Base-by-base conservation (phyloP, 345 rosid species). In the Salix suchowensis region DNA sequence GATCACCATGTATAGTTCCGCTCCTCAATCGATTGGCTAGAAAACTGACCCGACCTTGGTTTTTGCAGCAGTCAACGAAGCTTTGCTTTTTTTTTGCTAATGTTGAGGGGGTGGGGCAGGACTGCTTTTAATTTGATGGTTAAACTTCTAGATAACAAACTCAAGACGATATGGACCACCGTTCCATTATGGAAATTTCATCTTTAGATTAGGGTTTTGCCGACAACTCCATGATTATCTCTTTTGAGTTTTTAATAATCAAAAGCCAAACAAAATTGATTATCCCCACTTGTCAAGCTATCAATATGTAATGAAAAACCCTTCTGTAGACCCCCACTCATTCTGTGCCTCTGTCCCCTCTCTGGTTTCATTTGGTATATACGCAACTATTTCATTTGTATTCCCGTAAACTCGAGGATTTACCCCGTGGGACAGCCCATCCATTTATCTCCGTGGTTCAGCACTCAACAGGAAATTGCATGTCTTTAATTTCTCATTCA, bases 231-330 rank as follows among this genome's bases (percentile, higher is more conserved):
- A 76, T 72, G 71, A 68, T 76, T n/a, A 72, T 34, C 61, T 36
- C 73, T 67, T 62, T 76, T 37, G 34, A 39, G 37, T 34, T 42
- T 39, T 80, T 55, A 40, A 67, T 77, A 24, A 70, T 74, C 28
- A 80, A 84, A 84, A 81, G 86, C 78, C 50, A 78, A 78, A 76
- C 84, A 81, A 69, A 75, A 78, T 84, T 78, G 82, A 84, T 79
- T 78, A 84, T 81, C 71, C 84, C 87, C 84, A 81, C 84, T 81
- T 70, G 67, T 68, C 69, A 37, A 76, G 71, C 73, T 39, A 60
- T 82, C 77, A 66, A 70, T 74, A 21, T 46, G 32, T 39, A 19
- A 48, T 39, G 5, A 46, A 30, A 10, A 37, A 46, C 2, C 66
- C 37, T 67, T 5, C 9, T 12, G 18, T 0, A 9, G 50, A 16